These are phyloP conservation scores for Pyrus betulifolia DNA, from an alignment of 306 rosid genomes.

Conservation along the genomic window DNA sequence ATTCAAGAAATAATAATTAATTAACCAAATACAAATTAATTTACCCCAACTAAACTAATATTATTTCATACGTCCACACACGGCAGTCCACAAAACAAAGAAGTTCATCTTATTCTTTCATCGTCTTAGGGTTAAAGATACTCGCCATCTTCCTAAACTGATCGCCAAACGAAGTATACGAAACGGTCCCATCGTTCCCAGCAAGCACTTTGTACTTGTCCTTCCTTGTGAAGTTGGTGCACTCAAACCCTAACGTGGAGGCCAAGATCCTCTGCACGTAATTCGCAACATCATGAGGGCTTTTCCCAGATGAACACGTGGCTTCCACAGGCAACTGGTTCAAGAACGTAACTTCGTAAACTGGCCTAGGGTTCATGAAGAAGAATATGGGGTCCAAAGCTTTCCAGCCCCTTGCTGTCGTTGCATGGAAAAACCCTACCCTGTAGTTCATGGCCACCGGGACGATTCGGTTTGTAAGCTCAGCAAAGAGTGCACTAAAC, in stretches of 20 bases:
- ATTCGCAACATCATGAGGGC: conserved; percentile 88
- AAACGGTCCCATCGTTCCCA: conserved; percentile 83
- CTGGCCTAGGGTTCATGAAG: conserved; percentile 93
- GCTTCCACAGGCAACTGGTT: conserved; percentile 85
- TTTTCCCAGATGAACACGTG: conserved; percentile 76
- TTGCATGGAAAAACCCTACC: conserved; percentile 90
- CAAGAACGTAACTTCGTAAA: conserved; percentile 82
- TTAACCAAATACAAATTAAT: neutral
- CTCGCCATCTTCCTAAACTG: conserved; percentile 35
- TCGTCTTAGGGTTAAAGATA: conserved; percentile 1
- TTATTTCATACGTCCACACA: neutral
- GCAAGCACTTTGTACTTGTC: conserved; percentile 85
- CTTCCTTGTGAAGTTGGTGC: conserved; percentile 78
- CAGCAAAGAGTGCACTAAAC: conserved; percentile 76
- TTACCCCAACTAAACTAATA: neutral
- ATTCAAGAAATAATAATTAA: neutral
- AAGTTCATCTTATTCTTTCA: neutral
- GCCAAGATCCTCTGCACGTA: conserved; percentile 86
- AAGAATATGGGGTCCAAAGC: conserved; percentile 77
- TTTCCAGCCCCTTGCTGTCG: conserved; percentile 90
- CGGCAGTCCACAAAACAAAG: neutral
- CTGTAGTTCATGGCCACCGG: conserved; percentile 95
- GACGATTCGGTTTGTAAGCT: conserved; percentile 78
- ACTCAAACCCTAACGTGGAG: conserved; percentile 79
- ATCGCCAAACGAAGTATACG: conserved; percentile 35